Evolutionary conservation across 768 basidiomycete species (phyloP), one percentile per base, ranked within the genome.

Genomic region (Tulasnella sp.): DNA sequence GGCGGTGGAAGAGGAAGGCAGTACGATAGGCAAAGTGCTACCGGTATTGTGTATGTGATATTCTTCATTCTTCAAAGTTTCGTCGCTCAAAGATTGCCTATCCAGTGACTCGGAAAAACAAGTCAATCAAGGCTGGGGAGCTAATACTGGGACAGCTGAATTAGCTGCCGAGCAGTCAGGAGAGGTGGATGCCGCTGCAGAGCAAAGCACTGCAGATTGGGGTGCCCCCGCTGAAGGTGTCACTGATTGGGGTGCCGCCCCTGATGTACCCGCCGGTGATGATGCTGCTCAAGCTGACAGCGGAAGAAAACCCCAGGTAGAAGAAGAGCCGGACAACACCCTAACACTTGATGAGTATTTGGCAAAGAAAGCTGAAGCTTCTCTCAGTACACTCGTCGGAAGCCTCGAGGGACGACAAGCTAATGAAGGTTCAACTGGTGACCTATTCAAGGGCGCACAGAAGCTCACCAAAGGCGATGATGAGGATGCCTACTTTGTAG

Each of bases 41-140:
- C 88, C 34, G 88, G 83, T 65, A 84, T 82, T 68, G 55, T 57
- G 61, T 62, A 54, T 4, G 20, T 24, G 16, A 37, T 8, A 2
- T 8, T 29, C 3, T 8, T 12, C 10, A 7, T 19, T 32, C 12
- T 24, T 27, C 46, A 9, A 2, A 19, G 16, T 10, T 6, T 16
- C 4, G 15, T 12, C 34, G 12, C 44, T 45, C 25, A 7, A 10
- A 50, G 50, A 53, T 53, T 42, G 56, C 55, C 54, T 57, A 52
- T 53, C 49, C 58, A 91, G 87, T 65, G 93, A 98, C 69, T 83
- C 87, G 39, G 86, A 91, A 59, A 98, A 96, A 76, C 89, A 88
- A 71, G 69, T 92, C 60, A 83, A 88, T 65, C 84, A 89, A 63
- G 83, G 81, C 58, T 98, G 93, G 93, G 93, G 93, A 57, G 87